These are phyloP conservation scores for Balamuthia mandrillaris DNA, from an alignment of 208 protist species.

Conservation along the genomic window DNA sequence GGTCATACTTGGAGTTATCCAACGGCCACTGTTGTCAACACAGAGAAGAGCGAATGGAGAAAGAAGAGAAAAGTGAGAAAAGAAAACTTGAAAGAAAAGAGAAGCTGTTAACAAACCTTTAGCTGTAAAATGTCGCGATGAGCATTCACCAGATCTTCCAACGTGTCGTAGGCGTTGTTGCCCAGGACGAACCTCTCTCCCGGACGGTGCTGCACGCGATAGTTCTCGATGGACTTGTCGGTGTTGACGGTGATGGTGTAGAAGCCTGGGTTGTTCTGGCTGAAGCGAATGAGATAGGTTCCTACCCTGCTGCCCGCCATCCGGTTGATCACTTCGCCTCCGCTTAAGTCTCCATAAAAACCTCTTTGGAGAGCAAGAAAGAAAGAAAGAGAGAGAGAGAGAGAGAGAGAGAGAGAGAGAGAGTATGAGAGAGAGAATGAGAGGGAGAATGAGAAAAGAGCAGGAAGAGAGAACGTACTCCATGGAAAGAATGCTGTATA, in stretches of 20 bases:
- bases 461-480: neutral
- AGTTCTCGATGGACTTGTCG: neutral
- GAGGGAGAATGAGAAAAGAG: neutral
- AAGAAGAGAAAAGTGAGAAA: neutral
- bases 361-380: neutral
- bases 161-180: neutral
- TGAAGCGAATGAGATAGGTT: neutral
- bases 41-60: neutral
- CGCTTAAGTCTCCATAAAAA: conserved; percentile 28
- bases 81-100: neutral
- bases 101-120: neutral
- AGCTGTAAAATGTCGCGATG: neutral
- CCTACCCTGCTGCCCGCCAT: conserved; percentile 41
- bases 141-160: neutral
- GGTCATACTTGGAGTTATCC: no score
- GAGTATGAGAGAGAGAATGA: neutral
- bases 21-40: neutral
- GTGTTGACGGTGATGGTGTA: neutral
- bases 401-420: no score
- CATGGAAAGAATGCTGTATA: neutral
- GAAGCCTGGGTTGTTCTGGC: neutral
- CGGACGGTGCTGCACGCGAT: neutral
- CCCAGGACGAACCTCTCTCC: neutral
- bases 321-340: conserved; percentile 4
- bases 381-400: no score